Percentiles rank a stretch among this genome's conserved stretches.
These are phyloP conservation scores for Aspergillus arachidicola DNA, from an alignment of 2,329 filamentous ascomycete species.

Conservation along the genomic window DNA sequence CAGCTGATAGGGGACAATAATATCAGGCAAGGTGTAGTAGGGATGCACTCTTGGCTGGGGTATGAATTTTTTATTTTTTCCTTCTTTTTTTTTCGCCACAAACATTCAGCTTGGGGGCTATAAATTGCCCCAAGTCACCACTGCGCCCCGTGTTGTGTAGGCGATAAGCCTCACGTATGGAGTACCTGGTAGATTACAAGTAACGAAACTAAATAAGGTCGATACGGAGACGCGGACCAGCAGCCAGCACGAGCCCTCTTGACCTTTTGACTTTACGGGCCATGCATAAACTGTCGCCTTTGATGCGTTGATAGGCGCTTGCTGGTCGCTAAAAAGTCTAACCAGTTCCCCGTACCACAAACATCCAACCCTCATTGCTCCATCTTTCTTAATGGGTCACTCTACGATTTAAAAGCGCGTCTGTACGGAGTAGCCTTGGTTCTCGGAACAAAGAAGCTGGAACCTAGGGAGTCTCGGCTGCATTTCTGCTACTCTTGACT, in stretches of 20 bases:
- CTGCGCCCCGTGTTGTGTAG: neutral
- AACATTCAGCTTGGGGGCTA: constrained; percentile 1
- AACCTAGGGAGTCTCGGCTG: neutral
- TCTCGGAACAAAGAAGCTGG: constrained; percentile 1
- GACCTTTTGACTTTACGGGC: constrained; percentile 3
- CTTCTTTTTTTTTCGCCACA: neutral
- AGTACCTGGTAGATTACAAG: neutral
- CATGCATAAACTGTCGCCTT: constrained; percentile 1
- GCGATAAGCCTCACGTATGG: neutral
- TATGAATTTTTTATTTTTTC: neutral
- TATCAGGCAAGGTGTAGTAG: neutral
- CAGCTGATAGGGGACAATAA: neutral
- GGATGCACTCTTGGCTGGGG: neutral
- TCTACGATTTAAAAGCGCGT: constrained; percentile 1
- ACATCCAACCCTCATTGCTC: neutral
- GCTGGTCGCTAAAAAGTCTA: constrained; percentile 1
- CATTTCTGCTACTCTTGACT: neutral
- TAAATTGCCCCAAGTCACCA: neutral
- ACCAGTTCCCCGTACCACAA: constrained; percentile 5
- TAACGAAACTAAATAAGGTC: neutral
- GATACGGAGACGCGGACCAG: neutral
- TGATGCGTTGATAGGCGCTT: constrained; percentile 2
- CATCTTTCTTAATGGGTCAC: neutral
- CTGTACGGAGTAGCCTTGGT: neutral
- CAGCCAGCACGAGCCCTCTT: neutral